phyloP scores from a whole-genome alignment of 345 rosid species.

The Melaleuca quinquenervia region DNA sequence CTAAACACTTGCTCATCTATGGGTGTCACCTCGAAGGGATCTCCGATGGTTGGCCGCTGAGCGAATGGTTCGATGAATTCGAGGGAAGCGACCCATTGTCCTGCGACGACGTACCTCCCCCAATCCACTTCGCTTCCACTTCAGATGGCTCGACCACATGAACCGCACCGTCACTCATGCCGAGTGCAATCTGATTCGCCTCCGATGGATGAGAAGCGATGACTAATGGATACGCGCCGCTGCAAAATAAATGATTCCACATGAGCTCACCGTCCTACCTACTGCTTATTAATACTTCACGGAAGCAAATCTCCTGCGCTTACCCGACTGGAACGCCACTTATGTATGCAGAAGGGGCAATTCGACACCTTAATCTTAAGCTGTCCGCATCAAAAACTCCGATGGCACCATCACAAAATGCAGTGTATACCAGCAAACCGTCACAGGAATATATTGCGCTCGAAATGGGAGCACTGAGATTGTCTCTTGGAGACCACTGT shows the following conservation, averaged over 20 bases:
- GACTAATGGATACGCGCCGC: slow-evolving; percentile 34
- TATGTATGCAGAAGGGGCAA: slow-evolving; percentile 39
- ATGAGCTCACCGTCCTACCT: background rate
- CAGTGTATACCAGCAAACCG: slow-evolving; percentile 26
- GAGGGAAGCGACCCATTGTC: slow-evolving; percentile 32
- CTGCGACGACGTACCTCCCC: slow-evolving; percentile 19
- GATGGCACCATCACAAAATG: slow-evolving; percentile 38
- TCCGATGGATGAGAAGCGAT: slow-evolving; percentile 58
- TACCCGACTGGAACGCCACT: slow-evolving; percentile 4
- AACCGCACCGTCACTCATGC: slow-evolving; percentile 57
- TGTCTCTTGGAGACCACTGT: slow-evolving; percentile 47
- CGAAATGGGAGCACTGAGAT: slow-evolving; percentile 31
- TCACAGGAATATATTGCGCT: slow-evolving; percentile 44
- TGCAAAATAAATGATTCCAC: background rate
- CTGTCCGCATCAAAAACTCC: slow-evolving; percentile 47
- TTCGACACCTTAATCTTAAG: slow-evolving; percentile 33
- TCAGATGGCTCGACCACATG: slow-evolving; percentile 47
- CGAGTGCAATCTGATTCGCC: slow-evolving; percentile 50
- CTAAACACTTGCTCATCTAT: background rate
- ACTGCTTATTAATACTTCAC: background rate
- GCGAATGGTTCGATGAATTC: slow-evolving; percentile 35
- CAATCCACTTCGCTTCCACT: slow-evolving; percentile 29
- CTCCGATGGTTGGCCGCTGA: slow-evolving; percentile 24
- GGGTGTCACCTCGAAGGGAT: slow-evolving; percentile 26
- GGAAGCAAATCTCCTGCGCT: background rate